These are phyloP conservation scores for Metschnikowia cubensis DNA, from an alignment of 805 yeast genomes.

Conservation along the genomic window DNA sequence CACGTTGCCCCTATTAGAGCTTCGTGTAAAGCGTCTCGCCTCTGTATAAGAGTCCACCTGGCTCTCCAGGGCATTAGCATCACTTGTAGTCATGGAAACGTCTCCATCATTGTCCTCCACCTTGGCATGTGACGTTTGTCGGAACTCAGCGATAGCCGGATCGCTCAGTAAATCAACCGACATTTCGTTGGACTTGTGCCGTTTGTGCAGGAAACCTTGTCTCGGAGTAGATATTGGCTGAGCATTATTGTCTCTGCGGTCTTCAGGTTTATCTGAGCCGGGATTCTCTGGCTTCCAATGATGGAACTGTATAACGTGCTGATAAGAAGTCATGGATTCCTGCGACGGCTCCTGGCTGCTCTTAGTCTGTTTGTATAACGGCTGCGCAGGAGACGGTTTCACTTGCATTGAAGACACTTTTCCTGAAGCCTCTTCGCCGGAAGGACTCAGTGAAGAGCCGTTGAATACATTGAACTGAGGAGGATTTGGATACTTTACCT, in stretches of 20 bases:
- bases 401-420: conserved; percentile 38
- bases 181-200: conserved; percentile 33
- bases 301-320: conserved; percentile 52
- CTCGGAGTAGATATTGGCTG: neutral
- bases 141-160: conserved; percentile 2
- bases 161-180: conserved; percentile 24
- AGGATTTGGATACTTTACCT: conserved; percentile 1
- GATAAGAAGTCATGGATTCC: conserved; percentile 45
- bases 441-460: neutral
- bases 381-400: conserved; percentile 40
- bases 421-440: conserved; percentile 14
- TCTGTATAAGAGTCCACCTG: neutral
- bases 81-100: conserved; percentile 16
- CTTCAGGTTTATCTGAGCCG: conserved; percentile 10
- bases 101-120: conserved; percentile 11
- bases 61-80: conserved; percentile 2
- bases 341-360: conserved; percentile 34
- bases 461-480: neutral
- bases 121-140: neutral
- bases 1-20: conserved; percentile 1
- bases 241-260: neutral
- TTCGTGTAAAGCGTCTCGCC: conserved; percentile 1
- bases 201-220: conserved; percentile 25
- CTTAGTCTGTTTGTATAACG: conserved; percentile 30
- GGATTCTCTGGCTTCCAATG: conserved; percentile 51